phyloP scores from a whole-genome alignment of 371 early-diverging fungal genomes.

The Rhizopus delemar region DNA sequence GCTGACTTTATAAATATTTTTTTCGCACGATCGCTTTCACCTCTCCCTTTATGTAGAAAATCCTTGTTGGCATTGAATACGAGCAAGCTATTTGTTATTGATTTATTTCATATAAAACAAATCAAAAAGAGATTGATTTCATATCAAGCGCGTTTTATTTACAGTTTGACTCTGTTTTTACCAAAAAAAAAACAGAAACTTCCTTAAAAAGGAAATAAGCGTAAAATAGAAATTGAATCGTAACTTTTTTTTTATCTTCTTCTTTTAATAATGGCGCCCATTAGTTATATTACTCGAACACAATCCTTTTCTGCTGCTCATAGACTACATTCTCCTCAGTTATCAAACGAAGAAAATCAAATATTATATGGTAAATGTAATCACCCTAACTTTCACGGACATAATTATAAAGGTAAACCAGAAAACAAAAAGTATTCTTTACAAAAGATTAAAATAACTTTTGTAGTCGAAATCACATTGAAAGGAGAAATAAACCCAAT shows the following conservation, averaged over 20 bases:
- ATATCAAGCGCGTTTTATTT: too few species aligned
- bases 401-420: constrained; percentile 78
- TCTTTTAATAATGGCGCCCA: constrained; percentile 41
- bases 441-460: background rate
- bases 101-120: too few species aligned
- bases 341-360: constrained; percentile 73
- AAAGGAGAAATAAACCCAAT: constrained; percentile 70
- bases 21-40: background rate
- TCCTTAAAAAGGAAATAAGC: too few species aligned
- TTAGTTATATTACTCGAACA: constrained; percentile 71
- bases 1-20: background rate
- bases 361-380: constrained; percentile 89
- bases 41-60: background rate
- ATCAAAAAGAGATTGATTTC: too few species aligned
- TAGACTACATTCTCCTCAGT: constrained; percentile 73
- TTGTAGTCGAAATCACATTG: constrained; percentile 72
- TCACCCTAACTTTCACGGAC: constrained; percentile 81
- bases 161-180: background rate
- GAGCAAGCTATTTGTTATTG: too few species aligned
- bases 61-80: background rate
- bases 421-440: background rate
- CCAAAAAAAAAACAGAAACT: background rate
- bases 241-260: constrained; percentile 1
- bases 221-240: background rate
- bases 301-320: constrained; percentile 89